Conservation (phyloP, 352 stramenopile species). For the Hyaloperonospora arabidopsidis region DNA sequence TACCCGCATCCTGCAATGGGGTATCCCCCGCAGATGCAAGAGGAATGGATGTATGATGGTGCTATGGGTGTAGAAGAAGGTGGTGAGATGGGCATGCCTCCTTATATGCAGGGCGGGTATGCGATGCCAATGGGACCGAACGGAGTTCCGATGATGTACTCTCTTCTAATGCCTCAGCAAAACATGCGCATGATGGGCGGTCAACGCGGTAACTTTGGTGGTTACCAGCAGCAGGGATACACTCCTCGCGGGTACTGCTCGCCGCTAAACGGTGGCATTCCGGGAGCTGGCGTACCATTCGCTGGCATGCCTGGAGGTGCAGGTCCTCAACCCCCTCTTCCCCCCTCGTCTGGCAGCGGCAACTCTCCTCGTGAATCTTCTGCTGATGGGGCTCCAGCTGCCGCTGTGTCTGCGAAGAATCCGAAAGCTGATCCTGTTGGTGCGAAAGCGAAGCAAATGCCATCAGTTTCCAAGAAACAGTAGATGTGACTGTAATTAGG, state of each 20-base stretch:
- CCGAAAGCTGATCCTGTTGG: too few relatives aligned
- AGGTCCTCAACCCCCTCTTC: constrained; percentile 39
- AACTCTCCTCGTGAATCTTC: constrained; percentile 2
- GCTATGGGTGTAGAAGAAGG: constrained; percentile 34
- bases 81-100: constrained; percentile 37
- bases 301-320: constrained; percentile 24
- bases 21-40: constrained; percentile 37
- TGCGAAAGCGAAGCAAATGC: too few relatives aligned
- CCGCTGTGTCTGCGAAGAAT: too few relatives aligned
- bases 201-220: constrained; percentile 33
- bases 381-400: too few relatives aligned
- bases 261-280: constrained; percentile 29
- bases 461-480: too few relatives aligned
- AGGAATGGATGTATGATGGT: constrained; percentile 75
- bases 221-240: constrained; percentile 53
- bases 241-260: constrained; percentile 60
- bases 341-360: constrained; percentile 24
- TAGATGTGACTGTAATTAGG: too few relatives aligned
- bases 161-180: constrained; percentile 62
- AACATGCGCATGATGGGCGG: constrained; percentile 46
- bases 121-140: constrained; percentile 50
- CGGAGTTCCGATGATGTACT: constrained; percentile 62
- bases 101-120: constrained; percentile 54
- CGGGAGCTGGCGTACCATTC: constrained; percentile 32
- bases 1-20: constrained; percentile 38